These are phyloP conservation scores for Cenococcum geophilum DNA, from an alignment of 495 filamentous ascomycete species.

Conservation along the genomic window DNA sequence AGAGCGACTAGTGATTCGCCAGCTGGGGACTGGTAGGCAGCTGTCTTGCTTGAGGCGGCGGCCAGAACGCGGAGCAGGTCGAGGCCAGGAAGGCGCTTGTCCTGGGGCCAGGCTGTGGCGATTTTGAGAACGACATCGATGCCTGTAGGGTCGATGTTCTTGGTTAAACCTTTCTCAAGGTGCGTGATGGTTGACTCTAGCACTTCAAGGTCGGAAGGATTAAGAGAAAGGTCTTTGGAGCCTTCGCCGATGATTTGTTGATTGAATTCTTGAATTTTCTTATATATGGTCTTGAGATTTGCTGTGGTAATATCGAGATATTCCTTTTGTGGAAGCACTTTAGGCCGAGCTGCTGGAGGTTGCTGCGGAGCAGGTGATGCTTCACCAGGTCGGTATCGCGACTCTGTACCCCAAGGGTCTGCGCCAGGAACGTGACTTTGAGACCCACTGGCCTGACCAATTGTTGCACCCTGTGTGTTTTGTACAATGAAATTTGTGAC, in stretches of 20 bases:
- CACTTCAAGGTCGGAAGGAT: slow-evolving; percentile 58
- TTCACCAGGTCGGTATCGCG: slow-evolving; percentile 70
- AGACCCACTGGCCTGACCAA: slow-evolving; percentile 50
- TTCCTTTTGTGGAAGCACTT: slow-evolving; percentile 70
- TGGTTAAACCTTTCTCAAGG: slow-evolving; percentile 41
- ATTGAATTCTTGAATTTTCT: slow-evolving; percentile 70
- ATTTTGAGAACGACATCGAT: slow-evolving; percentile 60
- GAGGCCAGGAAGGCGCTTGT: slow-evolving; percentile 71
- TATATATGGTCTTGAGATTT: slow-evolving; percentile 58
- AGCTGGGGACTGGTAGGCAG: slow-evolving; percentile 44
- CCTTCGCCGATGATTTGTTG: slow-evolving; percentile 57
- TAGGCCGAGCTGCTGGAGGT: slow-evolving; percentile 46
- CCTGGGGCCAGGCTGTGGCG: slow-evolving; percentile 67
- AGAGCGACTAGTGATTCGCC: slow-evolving; percentile 50
- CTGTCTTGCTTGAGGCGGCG: slow-evolving; percentile 55
- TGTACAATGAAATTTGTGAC: slow-evolving; percentile 88
- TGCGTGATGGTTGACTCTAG: slow-evolving; percentile 51
- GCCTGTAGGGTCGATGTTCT: slow-evolving; percentile 41
- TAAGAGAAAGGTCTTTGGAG: slow-evolving; percentile 66
- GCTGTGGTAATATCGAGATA: slow-evolving; percentile 68
- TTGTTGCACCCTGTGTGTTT: slow-evolving; percentile 79
- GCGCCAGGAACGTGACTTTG: slow-evolving; percentile 43
- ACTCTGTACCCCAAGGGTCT: slow-evolving; percentile 74
- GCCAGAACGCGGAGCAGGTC: slow-evolving; percentile 79
- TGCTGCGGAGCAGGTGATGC: slow-evolving; percentile 31